Conservation (phyloP, 2,329 filamentous ascomycete genomes). For the Penicillium sp. region DNA sequence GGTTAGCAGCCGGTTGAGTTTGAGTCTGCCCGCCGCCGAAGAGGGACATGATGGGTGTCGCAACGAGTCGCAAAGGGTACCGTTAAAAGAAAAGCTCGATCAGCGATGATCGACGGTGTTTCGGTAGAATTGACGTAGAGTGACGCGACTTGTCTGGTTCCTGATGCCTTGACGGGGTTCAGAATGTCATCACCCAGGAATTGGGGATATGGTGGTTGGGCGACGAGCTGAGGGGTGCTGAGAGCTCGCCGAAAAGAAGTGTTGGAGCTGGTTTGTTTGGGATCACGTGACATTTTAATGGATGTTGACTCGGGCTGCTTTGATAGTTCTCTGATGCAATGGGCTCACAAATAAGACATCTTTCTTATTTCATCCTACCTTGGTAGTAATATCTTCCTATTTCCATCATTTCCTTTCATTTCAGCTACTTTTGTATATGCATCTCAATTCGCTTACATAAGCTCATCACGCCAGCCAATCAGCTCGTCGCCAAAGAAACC, state of each 20-base stretch:
- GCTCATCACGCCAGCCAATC: conserved; percentile 29
- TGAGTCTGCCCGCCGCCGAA: conserved; percentile 31
- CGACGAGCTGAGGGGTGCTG: conserved; percentile 15
- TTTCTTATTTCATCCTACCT: not conserved
- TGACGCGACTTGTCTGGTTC: not conserved
- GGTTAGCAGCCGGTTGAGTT: conserved; percentile 18
- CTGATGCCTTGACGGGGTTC: not conserved
- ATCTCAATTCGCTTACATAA: conserved; percentile 21
- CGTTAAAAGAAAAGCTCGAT: conserved; percentile 17
- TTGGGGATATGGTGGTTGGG: conserved; percentile 6
- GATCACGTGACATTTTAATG: conserved; percentile 17
- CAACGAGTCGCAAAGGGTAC: conserved; percentile 10
- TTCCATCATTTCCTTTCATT: not conserved
- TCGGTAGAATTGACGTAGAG: not conserved
- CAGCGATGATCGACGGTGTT: not conserved
- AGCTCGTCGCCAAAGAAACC: conserved; percentile 30
- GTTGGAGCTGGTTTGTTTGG: conserved; percentile 24
- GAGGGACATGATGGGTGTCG: conserved; percentile 34
- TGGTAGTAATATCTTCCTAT: too few species aligned
- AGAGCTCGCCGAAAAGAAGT: conserved; percentile 20
- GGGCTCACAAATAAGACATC: not conserved
- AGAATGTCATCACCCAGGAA: not conserved
- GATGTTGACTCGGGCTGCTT: not conserved
- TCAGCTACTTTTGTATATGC: not conserved
- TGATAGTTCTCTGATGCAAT: not conserved